phyloP scores from a whole-genome alignment of 106 monocot genomes.

The Phalaenopsis aphrodite region DNA sequence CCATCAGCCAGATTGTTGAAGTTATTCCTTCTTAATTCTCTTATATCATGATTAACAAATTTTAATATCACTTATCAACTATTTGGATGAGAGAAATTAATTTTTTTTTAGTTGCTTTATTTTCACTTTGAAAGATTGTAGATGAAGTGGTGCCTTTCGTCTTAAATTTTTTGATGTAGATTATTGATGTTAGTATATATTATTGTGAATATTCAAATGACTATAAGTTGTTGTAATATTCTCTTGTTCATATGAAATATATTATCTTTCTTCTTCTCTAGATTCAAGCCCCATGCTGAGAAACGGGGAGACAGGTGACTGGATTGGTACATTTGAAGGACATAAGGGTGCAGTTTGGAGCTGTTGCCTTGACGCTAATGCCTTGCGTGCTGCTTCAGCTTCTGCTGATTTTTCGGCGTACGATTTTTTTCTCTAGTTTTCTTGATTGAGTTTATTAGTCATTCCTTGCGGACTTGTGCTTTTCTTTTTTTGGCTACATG shows the following conservation, averaged over 20 bases:
- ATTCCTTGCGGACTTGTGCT: not conserved
- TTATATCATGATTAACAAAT: not conserved
- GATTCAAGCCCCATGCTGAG: conserved; percentile 97
- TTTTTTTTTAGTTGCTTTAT: not conserved
- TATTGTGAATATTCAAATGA: not conserved
- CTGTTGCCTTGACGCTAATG: conserved; percentile 85
- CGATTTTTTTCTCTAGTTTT: not conserved
- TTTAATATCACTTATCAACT: not conserved
- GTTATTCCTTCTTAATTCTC: not conserved
- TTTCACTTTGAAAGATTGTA: not conserved
- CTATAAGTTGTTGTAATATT: not conserved
- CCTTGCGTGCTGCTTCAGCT: conserved; percentile 76
- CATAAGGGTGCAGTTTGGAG: conserved; percentile 99
- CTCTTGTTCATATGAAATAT: not conserved
- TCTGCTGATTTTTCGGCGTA: conserved; percentile 95
- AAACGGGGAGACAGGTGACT: conserved; percentile 91
- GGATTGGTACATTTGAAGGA: conserved; percentile 97
- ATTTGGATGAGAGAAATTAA: not conserved
- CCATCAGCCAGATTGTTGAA: not conserved
- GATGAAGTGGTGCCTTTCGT: not conserved
- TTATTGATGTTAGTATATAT: not conserved
- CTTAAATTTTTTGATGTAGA: not conserved
- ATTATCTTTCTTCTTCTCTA: conserved; percentile 13
- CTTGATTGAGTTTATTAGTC: not conserved
- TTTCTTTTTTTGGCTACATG: not conserved